These are phyloP conservation scores for Stagonosporopsis rhizophila DNA, from an alignment of 2,329 filamentous ascomycete species.

Conservation along the genomic window DNA sequence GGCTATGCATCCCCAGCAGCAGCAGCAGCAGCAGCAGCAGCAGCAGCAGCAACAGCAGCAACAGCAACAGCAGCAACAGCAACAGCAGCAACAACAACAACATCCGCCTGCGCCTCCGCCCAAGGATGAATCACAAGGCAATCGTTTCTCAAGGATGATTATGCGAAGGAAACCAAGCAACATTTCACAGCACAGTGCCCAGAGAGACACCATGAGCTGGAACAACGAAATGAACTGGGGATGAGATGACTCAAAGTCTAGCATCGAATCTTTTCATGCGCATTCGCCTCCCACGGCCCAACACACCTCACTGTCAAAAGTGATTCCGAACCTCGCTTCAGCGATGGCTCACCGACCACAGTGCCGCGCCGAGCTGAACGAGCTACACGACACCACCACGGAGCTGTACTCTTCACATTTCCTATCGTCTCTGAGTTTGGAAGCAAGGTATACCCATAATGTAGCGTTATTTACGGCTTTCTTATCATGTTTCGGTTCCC, in stretches of 20 bases:
- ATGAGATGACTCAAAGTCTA: constrained; percentile 18
- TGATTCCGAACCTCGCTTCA: constrained; percentile 49
- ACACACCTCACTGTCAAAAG: constrained; percentile 45
- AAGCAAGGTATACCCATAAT: constrained; percentile 47
- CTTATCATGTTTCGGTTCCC: constrained; percentile 13
- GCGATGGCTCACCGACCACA: constrained; percentile 8
- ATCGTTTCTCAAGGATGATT: constrained; percentile 45
- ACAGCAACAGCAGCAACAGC: constrained; percentile 31
- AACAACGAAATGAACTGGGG: constrained; percentile 48
- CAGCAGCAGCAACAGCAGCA: constrained; percentile 45
- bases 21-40: constrained; percentile 36
- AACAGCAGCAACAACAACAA: constrained; percentile 40
- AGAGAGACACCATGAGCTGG: constrained; percentile 44
- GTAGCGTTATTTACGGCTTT: constrained; percentile 37
- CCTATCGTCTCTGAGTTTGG: constrained; percentile 31
- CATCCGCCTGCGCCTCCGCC: constrained; percentile 46
- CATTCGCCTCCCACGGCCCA: background rate
- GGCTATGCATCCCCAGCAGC: constrained; percentile 37
- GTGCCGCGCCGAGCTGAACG: constrained; percentile 25
- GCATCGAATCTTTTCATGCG: background rate
- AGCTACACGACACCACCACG: constrained; percentile 49
- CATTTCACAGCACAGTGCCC: constrained; percentile 46
- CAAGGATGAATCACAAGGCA: constrained; percentile 44
- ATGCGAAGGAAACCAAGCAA: constrained; percentile 47
- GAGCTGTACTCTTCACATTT: constrained; percentile 32